These are phyloP conservation scores for Saxophila tyrrhenica DNA, from an alignment of 495 filamentous ascomycete genomes.

Conservation along the genomic window DNA sequence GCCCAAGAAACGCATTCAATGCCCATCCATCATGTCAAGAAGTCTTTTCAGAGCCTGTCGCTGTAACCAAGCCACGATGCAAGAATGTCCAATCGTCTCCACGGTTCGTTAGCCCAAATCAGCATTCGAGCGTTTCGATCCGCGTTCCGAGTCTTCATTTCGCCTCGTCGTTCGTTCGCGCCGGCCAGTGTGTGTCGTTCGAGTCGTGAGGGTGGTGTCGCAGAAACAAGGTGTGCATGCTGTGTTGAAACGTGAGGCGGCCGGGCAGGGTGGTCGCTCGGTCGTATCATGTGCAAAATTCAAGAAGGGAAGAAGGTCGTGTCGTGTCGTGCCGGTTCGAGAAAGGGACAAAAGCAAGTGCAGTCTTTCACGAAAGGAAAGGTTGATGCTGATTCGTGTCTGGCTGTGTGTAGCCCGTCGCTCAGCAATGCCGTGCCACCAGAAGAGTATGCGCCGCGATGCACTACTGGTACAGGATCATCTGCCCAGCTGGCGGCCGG, in stretches of 20 bases:
- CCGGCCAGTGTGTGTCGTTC: neutral
- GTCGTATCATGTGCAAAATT: neutral
- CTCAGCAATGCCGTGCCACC: neutral
- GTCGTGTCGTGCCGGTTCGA: no score
- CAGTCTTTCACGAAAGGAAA: neutral
- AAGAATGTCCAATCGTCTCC: neutral
- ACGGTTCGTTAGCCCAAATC: neutral
- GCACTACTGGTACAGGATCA: slow-evolving; percentile 2
- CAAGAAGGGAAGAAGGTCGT: neutral
- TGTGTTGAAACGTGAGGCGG: neutral
- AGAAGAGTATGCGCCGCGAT: neutral
- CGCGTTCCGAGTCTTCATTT: neutral
- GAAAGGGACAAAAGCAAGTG: neutral
- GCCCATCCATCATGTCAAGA: no score
- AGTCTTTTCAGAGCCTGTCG: neutral
- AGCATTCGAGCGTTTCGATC: neutral
- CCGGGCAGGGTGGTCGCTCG: neutral
- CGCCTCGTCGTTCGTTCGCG: neutral
- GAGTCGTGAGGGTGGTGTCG: no score
- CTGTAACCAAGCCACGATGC: neutral
- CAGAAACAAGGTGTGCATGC: neutral
- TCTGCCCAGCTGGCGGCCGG: neutral
- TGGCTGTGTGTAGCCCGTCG: neutral
- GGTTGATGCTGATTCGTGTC: neutral
- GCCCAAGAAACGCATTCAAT: no score